Base-by-base conservation (phyloP, 768 basidiomycete genomes). In the Terana coerulea region DNA sequence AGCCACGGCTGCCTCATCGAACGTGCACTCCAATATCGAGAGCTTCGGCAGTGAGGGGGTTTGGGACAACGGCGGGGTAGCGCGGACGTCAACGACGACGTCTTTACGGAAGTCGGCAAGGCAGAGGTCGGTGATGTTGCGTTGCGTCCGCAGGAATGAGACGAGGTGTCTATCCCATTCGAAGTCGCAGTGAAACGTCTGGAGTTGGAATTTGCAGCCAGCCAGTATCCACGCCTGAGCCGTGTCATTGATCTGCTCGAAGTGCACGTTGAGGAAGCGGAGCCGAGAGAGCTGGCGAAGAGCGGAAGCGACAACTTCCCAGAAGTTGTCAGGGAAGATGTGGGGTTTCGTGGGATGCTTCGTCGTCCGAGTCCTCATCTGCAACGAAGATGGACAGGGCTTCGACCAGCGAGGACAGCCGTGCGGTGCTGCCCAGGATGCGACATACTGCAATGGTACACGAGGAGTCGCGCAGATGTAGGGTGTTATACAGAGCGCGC, bases 131-230 rank as follows among this genome's bases (percentile, higher is more conserved):
- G 71, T 61, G 25, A 83, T 72, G 26, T 68, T 66, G 17, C 44
- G 53, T 59, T 84, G 82, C 0, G 66, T 61, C 44, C 74, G 71
- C 5, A 84, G 70, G 59, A 84, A 84, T 17, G 69, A 61, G 36
- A 78, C 68, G 29, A 87, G 78, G 53, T 75, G 60, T 14, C 55
- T 52, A 59, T 85, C 82, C 85, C 85, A 87, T 53, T 76, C 73
- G 36, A 87, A 71, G 61, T 86, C 85, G 60, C 82, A 84, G 56
- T 81, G 79, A 53, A 87, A 83, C 15, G 70, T 72, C 29, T 68
- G 74, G n/a, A 87, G 78, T 28, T 68, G 77, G 58, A 86, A 86
- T 0, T 67, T 63, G 52, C 73, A 75, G 2, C 63, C 66, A 3
- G 65, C 45, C 8, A 74, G 64, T 37, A 74, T 66, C 73, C 73